Base-by-base conservation (phyloP, 148 eudicot species). In the Camellia sinensis region DNA sequence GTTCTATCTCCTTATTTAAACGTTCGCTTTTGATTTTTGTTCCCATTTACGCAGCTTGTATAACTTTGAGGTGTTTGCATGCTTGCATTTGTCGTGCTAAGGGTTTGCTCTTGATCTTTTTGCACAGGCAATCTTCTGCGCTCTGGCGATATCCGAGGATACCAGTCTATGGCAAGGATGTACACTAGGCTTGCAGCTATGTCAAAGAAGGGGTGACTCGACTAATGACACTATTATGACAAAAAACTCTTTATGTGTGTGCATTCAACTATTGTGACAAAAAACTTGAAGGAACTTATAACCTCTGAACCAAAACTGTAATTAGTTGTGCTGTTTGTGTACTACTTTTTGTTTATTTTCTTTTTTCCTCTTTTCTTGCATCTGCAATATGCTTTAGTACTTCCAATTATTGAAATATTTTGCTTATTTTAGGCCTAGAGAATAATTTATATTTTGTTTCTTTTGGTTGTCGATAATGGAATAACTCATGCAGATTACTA, bases 101-200 rank as follows among this genome's bases (percentile, higher is more conserved):
- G 0, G 48, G n/a, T 29, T 13, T n/a, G 10, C 63, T 29, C 6
- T 56, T 37, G 9, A 18, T 6, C 6, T 14, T 29, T 29, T 29
- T 29, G 48, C n/a, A 12, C 74, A 86, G 94, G 97, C 71, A 92
- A 92, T 77, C 97, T 92, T 77, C 88, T 92, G 41, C 90, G 94
- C 13, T 89, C 97, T n/a, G 94, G 94, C 53, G 97, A 92, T 79
- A 40, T 86, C 73, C 82, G 97, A 83, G 94, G 97, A 62, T 92
- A 78, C 80, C 92, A 92, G 50, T 90, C 97, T 40, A 90, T 89
- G 92, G 97, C 93, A 59, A 90, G 76, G 89, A 92, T 92, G 92
- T 92, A 92, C 72, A 88, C 97, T 45, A 90, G 87, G 76, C 91
- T 92, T 61, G 97, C 97, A 44, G 97, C 97, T 53, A 92, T 85